A percentile compares a stretch with the other conserved stretches of the same genome.
Evolutionary conservation across 176 grass and related monocot species (phyloP).

Genomic region (Cenchrus fungigraminus): DNA sequence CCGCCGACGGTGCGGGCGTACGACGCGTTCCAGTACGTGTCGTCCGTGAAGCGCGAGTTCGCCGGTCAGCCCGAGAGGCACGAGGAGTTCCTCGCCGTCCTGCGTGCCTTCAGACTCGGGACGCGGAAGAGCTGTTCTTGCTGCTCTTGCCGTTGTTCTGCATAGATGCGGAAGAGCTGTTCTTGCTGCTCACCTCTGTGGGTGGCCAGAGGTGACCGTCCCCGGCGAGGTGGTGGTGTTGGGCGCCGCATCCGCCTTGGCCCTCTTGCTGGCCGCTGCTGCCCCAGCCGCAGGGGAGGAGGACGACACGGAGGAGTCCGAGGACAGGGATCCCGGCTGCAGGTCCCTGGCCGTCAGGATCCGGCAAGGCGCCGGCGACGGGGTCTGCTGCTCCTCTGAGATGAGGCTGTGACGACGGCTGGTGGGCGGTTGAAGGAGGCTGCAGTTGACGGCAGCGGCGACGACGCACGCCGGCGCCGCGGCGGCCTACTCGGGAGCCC

Average conservation of each 20-base stretch:
- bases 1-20: too few relatives aligned
- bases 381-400: conserved; percentile 44
- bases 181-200: conserved; percentile 49
- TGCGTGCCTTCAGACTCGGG: too few relatives aligned
- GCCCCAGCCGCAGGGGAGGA: conserved; percentile 42
- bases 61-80: too few relatives aligned
- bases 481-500: too few relatives aligned
- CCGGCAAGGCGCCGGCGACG: conserved; percentile 48
- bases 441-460: too few relatives aligned
- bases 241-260: conserved; percentile 26
- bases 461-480: too few relatives aligned
- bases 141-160: background rate
- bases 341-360: conserved; percentile 75
- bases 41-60: too few relatives aligned
- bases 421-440: too few relatives aligned
- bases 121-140: too few relatives aligned
- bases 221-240: conserved; percentile 53
- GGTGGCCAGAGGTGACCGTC: conserved; percentile 49
- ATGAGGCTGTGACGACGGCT: too few relatives aligned
- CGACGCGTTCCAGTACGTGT: too few relatives aligned
- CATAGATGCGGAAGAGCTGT: background rate
- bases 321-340: conserved; percentile 41
- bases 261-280: conserved; percentile 31
- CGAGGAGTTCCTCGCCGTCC: too few relatives aligned
- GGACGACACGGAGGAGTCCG: conserved; percentile 64